Evolutionary conservation across 495 filamentous ascomycete genomes (phyloP).

Genomic region (Annulohypoxylon bovei): DNA sequence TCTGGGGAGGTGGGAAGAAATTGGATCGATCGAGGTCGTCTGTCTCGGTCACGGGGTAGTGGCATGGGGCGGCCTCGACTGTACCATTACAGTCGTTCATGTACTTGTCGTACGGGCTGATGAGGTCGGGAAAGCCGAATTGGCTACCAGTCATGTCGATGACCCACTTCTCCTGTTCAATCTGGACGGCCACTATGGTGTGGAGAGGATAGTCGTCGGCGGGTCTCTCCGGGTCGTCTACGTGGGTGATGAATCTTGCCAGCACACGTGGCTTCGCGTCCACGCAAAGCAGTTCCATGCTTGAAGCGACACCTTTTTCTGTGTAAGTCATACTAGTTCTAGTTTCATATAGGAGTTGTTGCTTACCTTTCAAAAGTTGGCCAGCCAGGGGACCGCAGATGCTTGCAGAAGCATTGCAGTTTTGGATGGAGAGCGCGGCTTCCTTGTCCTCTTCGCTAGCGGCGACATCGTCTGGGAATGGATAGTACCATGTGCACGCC

Average conservation of each 20-base stretch:
- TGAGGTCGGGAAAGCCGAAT: not conserved
- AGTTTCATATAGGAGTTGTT: not conserved
- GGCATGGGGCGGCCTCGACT: not conserved
- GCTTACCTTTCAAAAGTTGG: not conserved
- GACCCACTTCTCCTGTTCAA: not conserved
- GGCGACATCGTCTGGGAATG: not conserved
- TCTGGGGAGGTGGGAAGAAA: no score
- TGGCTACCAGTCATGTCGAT: constrained; percentile 4
- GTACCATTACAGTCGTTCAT: not conserved
- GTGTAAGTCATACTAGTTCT: not conserved
- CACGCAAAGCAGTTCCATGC: not conserved
- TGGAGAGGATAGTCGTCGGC: not conserved
- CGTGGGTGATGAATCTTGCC: not conserved
- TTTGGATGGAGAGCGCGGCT: not conserved
- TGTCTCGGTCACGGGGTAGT: not conserved
- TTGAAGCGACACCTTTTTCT: not conserved
- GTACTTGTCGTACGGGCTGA: not conserved
- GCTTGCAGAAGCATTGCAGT: not conserved
- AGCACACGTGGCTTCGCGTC: not conserved
- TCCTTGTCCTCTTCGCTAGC: not conserved
- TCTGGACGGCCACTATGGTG: not conserved
- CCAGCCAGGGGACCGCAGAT: not conserved
- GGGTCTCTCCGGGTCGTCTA: not conserved
- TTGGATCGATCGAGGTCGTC: not conserved
- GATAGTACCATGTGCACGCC: not conserved